Conservation (phyloP, 1,284 basidiomycete species). For the Heliocybe sulcata region DNA sequence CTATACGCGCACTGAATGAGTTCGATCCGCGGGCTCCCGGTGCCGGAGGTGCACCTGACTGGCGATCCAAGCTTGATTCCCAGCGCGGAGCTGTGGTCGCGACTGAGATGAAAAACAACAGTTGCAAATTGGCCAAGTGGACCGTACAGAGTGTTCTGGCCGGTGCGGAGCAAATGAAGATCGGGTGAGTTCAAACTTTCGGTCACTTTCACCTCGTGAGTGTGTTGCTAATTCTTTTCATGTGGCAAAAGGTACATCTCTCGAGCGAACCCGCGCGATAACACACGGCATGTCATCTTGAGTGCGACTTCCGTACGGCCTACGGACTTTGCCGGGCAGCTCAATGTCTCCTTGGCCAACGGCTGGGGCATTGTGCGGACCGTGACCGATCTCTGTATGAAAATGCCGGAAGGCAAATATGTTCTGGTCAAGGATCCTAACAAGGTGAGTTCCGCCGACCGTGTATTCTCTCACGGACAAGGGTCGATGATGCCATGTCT, state of each 20-base stretch:
- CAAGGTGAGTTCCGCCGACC: slow-evolving; percentile 53
- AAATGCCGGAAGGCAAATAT: slow-evolving; percentile 95
- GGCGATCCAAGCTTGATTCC: slow-evolving; percentile 93
- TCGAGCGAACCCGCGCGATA: slow-evolving; percentile 89
- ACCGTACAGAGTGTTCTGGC: slow-evolving; percentile 94
- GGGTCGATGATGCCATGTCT: background rate
- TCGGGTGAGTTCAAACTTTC: slow-evolving; percentile 60
- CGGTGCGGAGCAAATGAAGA: slow-evolving; percentile 96
- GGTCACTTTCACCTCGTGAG: background rate
- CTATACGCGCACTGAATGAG: slow-evolving; percentile 95
- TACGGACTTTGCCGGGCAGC: slow-evolving; percentile 88
- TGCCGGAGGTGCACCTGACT: slow-evolving; percentile 91
- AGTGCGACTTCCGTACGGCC: slow-evolving; percentile 95
- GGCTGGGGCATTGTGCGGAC: slow-evolving; percentile 99
- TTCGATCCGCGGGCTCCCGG: slow-evolving; percentile 92
- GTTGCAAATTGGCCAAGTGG: slow-evolving; percentile 97
- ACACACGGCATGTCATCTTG: slow-evolving; percentile 92
- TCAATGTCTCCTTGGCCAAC: slow-evolving; percentile 93
- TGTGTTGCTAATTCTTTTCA: background rate
- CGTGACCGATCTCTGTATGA: slow-evolving; percentile 87
- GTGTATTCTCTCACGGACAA: background rate
- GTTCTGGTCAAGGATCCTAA: slow-evolving; percentile 95
- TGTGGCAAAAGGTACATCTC: slow-evolving; percentile 73
- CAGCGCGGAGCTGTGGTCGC: slow-evolving; percentile 98
- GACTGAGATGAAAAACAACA: slow-evolving; percentile 99